These are phyloP conservation scores for Trichophyton schoenleinii DNA, from an alignment of 2,329 filamentous ascomycete species.

Conservation along the genomic window DNA sequence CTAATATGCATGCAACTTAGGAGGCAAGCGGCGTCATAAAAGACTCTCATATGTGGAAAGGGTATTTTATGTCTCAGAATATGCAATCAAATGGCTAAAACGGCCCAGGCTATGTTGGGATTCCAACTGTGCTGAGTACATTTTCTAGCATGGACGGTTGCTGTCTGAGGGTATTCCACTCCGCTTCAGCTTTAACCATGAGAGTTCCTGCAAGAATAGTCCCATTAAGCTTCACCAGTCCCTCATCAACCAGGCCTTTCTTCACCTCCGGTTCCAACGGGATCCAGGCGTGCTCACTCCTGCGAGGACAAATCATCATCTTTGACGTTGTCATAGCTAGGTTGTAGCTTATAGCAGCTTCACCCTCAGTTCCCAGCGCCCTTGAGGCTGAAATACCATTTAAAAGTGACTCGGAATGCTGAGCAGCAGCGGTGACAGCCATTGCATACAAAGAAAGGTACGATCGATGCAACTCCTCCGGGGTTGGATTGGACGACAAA, in stretches of 20 bases:
- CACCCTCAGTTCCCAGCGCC: constrained; percentile 17
- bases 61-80: not conserved
- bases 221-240: constrained; percentile 42
- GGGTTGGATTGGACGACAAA: constrained; percentile 30
- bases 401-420: not conserved
- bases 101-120: constrained; percentile 9
- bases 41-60: not conserved
- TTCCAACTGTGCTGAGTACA: constrained; percentile 34
- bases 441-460: constrained; percentile 33
- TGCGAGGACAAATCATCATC: constrained; percentile 44
- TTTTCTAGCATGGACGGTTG: constrained; percentile 31
- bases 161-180: constrained; percentile 39
- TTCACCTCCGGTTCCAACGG: constrained; percentile 27
- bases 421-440: constrained; percentile 7
- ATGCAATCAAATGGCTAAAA: not conserved
- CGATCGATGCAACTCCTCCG: constrained; percentile 24
- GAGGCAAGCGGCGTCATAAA: not conserved
- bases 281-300: constrained; percentile 33
- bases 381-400: not conserved
- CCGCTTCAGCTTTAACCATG: constrained; percentile 45
- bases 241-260: constrained; percentile 18
- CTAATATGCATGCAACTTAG: not conserved
- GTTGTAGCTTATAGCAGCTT: constrained; percentile 44
- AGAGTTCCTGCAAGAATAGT: constrained; percentile 46
- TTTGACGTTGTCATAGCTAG: constrained; percentile 42